A percentile compares a stretch with the other conserved stretches of the same genome.
phyloP scores from a whole-genome alignment of 2,329 filamentous ascomycete species.

The Ophiostoma ips region DNA sequence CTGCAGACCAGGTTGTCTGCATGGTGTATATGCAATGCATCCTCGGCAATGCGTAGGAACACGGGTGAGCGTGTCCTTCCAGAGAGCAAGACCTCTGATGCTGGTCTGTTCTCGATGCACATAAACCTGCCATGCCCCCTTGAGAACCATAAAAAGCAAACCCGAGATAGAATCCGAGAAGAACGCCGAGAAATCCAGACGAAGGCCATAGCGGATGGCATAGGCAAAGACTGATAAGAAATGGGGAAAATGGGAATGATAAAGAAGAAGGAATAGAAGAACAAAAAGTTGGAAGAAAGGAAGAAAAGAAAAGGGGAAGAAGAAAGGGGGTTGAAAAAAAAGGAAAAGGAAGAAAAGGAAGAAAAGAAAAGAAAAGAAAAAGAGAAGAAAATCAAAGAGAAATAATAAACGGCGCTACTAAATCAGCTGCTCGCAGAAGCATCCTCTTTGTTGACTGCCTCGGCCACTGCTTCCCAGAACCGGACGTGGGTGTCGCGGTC shows the following conservation, averaged over 20 bases:
- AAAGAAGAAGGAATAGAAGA: not conserved
- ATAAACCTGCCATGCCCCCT: no score
- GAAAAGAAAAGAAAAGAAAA: not conserved
- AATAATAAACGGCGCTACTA: not conserved
- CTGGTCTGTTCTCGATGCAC: not conserved
- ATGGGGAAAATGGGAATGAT: not conserved
- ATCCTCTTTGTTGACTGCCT: not conserved
- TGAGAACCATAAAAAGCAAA: no score
- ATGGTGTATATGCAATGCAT: not conserved
- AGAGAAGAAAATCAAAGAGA: not conserved
- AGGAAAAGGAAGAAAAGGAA: not conserved
- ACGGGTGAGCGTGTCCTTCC: no score
- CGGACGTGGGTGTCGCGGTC: conserved; percentile 53
- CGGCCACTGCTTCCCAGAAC: conserved; percentile 54
- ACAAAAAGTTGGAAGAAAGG: not conserved
- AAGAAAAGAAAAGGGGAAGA: not conserved
- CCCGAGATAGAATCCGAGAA: no score
- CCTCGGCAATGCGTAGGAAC: not conserved
- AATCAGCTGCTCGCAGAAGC: not conserved
- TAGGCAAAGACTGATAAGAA: no score
- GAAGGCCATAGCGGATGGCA: no score
- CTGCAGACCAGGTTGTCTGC: not conserved
- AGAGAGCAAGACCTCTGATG: no score
- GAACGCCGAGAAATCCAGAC: no score
- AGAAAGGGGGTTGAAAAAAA: not conserved